Evolutionary conservation across 2,329 filamentous ascomycete genomes (phyloP), one percentile per base, ranked within the genome.

Genomic region (Venturia carpophila): DNA sequence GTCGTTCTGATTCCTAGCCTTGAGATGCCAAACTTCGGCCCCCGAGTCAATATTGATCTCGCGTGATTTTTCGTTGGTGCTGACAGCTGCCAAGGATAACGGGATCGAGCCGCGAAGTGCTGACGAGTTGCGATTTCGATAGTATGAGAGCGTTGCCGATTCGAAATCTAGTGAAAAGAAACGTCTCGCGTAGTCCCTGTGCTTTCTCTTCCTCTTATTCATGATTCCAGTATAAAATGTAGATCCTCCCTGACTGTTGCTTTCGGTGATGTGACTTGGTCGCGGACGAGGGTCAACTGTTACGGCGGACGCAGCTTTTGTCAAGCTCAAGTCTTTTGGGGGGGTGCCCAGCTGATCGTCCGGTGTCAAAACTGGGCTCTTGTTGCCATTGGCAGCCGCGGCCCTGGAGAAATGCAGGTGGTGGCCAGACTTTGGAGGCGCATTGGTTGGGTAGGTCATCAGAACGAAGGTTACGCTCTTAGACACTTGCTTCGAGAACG

Each of bases 31-130:
- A 34, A 99, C 87, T 75, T 99, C 94, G 2, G 94, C 92, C 0
- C 94, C 94, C 0, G 94, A 97, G 74, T 99, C 94, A 66, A 99
- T 94, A 52, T 89, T 96, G 64, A 99, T 96, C 75, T 97, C 93
- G 68, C 92, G 85, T 45, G 90, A 86, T 71, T 90, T 86, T 74
- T 94, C 91, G 73, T 96, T 92, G 9, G 91, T 91, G 3, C 92
- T 90, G 66, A 99, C 89, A 5, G 91, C 94, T 19, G 94, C 94
- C 63, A 99, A 79, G 34, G 91, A 94, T 10, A 99, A 82, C 0
- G 94, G 94, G 63, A 99, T 94, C 9, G 94, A 92, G 21, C 94
- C 94, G 67, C 94, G 86, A 55, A 99, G 80, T 0, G 93, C 92
- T 6, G 93, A 95, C 5, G 93, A 96, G 73, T 95, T 93, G 58